Conservation (phyloP, 371 early-diverging fungal genomes). For the Rhizopus stolonifer region DNA sequence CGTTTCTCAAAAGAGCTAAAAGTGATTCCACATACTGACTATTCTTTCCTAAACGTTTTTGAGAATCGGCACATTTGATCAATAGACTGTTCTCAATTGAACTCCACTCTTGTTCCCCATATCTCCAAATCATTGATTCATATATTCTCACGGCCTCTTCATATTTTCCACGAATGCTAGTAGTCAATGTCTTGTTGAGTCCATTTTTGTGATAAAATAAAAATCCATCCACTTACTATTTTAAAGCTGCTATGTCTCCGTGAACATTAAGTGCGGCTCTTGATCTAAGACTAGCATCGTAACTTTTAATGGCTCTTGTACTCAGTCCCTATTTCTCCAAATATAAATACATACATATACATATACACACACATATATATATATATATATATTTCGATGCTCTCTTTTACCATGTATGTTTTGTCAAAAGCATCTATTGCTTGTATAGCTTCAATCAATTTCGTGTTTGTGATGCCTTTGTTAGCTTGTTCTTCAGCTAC, state of each 20-base stretch:
- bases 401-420: conserved; percentile 78
- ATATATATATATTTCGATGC: no score
- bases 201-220: neutral
- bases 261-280: conserved; percentile 66
- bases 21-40: conserved; percentile 63
- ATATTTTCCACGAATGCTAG: conserved; percentile 62
- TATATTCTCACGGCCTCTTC: conserved; percentile 68
- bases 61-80: conserved; percentile 70
- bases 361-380: no score
- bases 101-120: conserved; percentile 72
- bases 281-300: conserved; percentile 62
- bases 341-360: no score
- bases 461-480: conserved; percentile 61
- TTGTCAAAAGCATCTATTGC: conserved; percentile 70
- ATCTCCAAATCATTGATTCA: conserved; percentile 63
- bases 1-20: conserved; percentile 57
- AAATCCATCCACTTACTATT: conserved; percentile 61
- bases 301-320: conserved; percentile 68
- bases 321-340: conserved; percentile 47
- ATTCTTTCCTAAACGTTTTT: conserved; percentile 55
- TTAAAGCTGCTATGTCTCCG: conserved; percentile 74
- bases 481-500: conserved; percentile 19
- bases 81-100: conserved; percentile 70
- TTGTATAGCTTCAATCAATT: conserved; percentile 61
- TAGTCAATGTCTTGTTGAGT: neutral